Percentiles rank a stretch among this genome's conserved stretches.
Evolutionary conservation across 169 alveolate genomes (phyloP).

Genomic region (Cryptosporidium sp.): DNA sequence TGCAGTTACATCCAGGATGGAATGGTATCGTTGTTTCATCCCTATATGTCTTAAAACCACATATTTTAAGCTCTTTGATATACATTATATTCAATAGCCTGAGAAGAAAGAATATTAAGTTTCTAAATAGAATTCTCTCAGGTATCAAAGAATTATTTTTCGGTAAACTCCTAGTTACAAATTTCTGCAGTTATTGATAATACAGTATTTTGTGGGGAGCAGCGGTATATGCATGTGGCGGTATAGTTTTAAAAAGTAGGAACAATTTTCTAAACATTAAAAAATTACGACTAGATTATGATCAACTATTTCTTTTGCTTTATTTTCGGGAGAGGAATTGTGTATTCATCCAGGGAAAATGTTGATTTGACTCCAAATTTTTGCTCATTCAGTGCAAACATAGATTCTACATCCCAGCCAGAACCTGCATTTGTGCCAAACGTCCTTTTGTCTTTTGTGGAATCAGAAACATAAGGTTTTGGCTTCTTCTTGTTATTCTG

Average conservation of each 20-base stretch:
- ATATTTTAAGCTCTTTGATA: conserved; percentile 85
- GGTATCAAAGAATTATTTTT: neutral
- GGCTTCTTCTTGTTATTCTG: conserved; percentile 50
- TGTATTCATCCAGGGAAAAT: conserved; percentile 80
- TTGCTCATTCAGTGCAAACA: conserved; percentile 88
- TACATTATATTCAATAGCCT: conserved; percentile 79
- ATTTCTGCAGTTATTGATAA: neutral
- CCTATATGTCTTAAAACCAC: conserved; percentile 88
- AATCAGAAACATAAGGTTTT: conserved; percentile 48
- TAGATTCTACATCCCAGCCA: conserved; percentile 90
- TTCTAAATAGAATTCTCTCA: neutral
- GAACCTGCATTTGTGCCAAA: conserved; percentile 81
- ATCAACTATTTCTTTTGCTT: conserved; percentile 5
- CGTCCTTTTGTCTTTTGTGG: conserved; percentile 78
- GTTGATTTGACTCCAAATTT: conserved; percentile 89
- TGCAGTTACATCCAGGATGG: conserved; percentile 85
- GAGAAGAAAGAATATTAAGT: neutral
- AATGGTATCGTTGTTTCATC: conserved; percentile 83
- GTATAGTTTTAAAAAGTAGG: neutral
- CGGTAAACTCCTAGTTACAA: neutral
- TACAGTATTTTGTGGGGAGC: conserved; percentile 31
- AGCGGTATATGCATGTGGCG: conserved; percentile 3
- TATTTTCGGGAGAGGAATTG: conserved; percentile 79
- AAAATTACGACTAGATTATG: neutral
- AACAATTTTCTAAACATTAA: neutral